A percentile compares a stretch with the other conserved stretches of the same genome.
Evolutionary conservation across 2,329 filamentous ascomycete genomes (phyloP).

Genomic region (Colletotrichum coccodes): DNA sequence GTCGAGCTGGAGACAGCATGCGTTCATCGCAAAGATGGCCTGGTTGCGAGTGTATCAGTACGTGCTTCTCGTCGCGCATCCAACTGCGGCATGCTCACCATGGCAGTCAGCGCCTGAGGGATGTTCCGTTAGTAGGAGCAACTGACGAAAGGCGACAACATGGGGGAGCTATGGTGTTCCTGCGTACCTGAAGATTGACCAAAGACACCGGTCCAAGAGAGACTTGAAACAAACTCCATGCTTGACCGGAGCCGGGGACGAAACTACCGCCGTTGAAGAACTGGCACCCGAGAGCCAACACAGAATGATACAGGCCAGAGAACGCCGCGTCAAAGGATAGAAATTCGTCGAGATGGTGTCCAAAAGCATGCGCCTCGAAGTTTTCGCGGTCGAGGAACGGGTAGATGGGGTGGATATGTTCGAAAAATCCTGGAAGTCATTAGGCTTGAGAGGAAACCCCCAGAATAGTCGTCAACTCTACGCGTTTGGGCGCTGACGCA

Average conservation of each 20-base stretch:
- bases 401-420: constrained; percentile 46
- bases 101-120: constrained; percentile 2
- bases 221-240: constrained; percentile 35
- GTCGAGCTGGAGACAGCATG: constrained; percentile 46
- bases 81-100: constrained; percentile 3
- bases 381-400: constrained; percentile 44
- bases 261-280: constrained; percentile 37
- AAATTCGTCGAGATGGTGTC: neutral
- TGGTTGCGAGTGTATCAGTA: constrained; percentile 21
- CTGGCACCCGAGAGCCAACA: constrained; percentile 45
- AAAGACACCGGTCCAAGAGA: constrained; percentile 19
- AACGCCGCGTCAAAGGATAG: constrained; percentile 34
- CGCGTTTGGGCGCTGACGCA: no score
- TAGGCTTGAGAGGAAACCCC: neutral
- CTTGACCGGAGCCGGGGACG: constrained; percentile 22
- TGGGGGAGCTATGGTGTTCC: no score
- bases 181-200: neutral
- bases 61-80: no score
- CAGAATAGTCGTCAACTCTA: no score
- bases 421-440: constrained; percentile 44
- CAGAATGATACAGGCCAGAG: constrained; percentile 44
- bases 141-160: neutral
- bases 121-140: neutral
- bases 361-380: neutral
- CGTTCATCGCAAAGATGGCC: constrained; percentile 48